Base-by-base conservation (phyloP, 2,329 filamentous ascomycete genomes). In the Calonectria honghensis region DNA sequence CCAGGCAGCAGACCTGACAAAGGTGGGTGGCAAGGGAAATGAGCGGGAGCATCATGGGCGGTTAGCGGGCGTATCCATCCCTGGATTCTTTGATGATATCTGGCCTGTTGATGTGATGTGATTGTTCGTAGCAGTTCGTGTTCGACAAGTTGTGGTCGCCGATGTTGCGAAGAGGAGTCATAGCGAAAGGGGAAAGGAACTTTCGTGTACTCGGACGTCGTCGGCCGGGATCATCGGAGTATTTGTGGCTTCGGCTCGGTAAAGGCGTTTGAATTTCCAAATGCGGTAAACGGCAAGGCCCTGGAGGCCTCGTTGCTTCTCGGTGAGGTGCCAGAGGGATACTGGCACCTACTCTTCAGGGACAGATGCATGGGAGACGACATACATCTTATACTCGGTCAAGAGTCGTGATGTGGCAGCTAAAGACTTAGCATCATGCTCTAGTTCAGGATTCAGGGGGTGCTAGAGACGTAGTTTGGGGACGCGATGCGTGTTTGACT, bases 351-450 rank as follows among this genome's bases (percentile, higher is more conserved):
- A 10, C 54, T 59, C n/a, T 37, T 59, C 32, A 39, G n/a, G 32
- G 54, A 59, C 20, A 16, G 54, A 24, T 59, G 54, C 54, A 59
- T 59, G 32, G 32, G 54, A 37, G 31, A 27, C 32, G 6, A 35
- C 29, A 37, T 39, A 9, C 32, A 39, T 59, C 54, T 59, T 59
- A 59, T 59, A 59, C 32, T 59, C 54, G 54, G 14, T 14, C 32
- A 35, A 59, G 32, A 37, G 32, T 24, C 32, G 3, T 35, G 0
- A 35, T 39, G 20, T 27, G 35, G 18, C 13, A 37, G 54, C 29
- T 37, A 31, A 59, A n/a, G 2, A 7, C 7, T 13, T n/a, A 32
- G 4, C 1, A 37, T 9, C 31, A 37, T 37, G 18, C 6, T n/a
- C 37, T 59, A 37, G 9, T 7, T 6, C 20, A 20, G 24, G 31